Percentiles rank a stretch among this genome's conserved stretches.
phyloP scores from a whole-genome alignment of 2,329 filamentous ascomycete genomes.

The Uncinocarpus reesii region DNA sequence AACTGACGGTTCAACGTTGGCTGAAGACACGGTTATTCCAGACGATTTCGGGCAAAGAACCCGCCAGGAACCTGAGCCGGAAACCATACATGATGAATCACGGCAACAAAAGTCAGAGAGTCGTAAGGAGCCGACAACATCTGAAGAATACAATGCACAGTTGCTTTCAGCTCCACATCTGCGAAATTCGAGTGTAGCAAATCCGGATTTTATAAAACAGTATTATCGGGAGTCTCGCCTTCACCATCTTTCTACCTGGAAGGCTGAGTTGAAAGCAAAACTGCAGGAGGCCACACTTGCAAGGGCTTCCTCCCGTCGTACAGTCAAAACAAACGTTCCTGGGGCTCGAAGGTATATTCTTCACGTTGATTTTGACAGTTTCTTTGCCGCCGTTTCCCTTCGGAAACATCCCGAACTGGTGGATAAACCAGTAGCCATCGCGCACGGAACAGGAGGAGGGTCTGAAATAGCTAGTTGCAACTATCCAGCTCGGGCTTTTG shows the following conservation, averaged over 20 bases:
- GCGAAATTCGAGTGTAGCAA: conserved; percentile 78
- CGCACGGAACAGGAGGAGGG: conserved; percentile 71
- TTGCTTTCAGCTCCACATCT: conserved; percentile 75
- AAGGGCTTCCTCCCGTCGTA: conserved; percentile 42
- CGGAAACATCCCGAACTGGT: conserved; percentile 64
- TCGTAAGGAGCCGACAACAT: conserved; percentile 48
- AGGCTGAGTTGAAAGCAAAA: conserved; percentile 80
- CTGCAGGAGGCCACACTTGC: conserved; percentile 72
- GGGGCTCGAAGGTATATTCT: conserved; percentile 71
- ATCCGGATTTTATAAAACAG: conserved; percentile 86
- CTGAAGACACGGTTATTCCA: not conserved
- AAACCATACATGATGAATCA: not conserved
- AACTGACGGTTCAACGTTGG: not conserved
- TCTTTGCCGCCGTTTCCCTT: conserved; percentile 87
- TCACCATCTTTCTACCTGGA: conserved; percentile 94
- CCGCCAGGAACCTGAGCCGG: not conserved
- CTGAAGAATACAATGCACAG: conserved; percentile 84
- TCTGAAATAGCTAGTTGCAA: conserved; percentile 98
- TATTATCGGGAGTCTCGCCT: conserved; percentile 92
- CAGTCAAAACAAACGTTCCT: conserved; percentile 45
- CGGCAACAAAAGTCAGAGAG: not conserved
- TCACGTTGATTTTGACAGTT: conserved; percentile 96
- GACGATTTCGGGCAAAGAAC: not conserved
- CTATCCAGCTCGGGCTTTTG: conserved; percentile 75
- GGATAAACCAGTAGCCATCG: conserved; percentile 76